A percentile compares a stretch with the other conserved stretches of the same genome.
phyloP scores from a whole-genome alignment of 306 rosid species.

The Hylodesmum podocarpum region DNA sequence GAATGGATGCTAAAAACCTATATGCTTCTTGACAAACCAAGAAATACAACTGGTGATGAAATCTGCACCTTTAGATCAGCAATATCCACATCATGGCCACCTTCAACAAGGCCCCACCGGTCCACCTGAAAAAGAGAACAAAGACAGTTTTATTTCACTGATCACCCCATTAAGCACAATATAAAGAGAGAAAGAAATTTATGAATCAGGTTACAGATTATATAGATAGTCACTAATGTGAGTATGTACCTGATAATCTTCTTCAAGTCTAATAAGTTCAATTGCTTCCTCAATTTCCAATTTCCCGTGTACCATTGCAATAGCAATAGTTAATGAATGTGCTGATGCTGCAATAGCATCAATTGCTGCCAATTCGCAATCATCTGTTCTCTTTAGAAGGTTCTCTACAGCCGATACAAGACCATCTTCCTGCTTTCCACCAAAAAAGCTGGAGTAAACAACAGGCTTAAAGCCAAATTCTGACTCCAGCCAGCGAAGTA shows the following conservation, averaged over 20 bases:
- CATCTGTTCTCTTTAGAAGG: conserved; percentile 61
- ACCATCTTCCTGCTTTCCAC: conserved; percentile 84
- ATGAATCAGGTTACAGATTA: neutral
- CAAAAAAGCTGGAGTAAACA: conserved; percentile 67
- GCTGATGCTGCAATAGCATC: conserved; percentile 83
- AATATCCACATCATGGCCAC: conserved; percentile 93
- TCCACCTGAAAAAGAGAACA: conserved; percentile 66
- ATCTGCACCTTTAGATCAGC: conserved; percentile 88
- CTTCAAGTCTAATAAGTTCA: conserved; percentile 84
- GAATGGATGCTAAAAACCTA: conserved; percentile 24
- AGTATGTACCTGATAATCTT: conserved; percentile 86
- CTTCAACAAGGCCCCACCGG: conserved; percentile 94
- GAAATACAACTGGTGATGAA: conserved; percentile 76
- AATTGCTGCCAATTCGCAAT: conserved; percentile 82
- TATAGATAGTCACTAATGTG: neutral
- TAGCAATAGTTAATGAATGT: conserved; percentile 71
- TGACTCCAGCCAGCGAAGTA: conserved; percentile 74
- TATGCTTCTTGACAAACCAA: conserved; percentile 66
- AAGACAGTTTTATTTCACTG: neutral
- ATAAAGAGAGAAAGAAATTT: neutral
- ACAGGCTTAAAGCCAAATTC: conserved; percentile 87
- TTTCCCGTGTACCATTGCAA: conserved; percentile 57
- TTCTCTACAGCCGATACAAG: conserved; percentile 62
- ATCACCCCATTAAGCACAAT: neutral
- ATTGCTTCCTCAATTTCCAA: conserved; percentile 84